phyloP scores from a whole-genome alignment of 1,284 basidiomycete genomes.

The Tremellales sp. region DNA sequence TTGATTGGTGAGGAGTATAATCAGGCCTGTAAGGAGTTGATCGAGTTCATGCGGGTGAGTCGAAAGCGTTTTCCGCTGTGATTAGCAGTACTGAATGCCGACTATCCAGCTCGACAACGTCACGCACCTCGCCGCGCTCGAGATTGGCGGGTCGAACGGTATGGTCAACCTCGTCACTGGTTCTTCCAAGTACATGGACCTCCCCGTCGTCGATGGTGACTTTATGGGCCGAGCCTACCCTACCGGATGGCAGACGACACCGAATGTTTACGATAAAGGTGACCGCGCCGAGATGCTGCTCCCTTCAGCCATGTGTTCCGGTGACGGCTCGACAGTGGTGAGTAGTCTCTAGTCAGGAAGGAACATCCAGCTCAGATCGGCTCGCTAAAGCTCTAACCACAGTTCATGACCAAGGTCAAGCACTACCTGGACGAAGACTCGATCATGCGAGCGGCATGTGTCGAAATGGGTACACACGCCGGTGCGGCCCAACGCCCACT shows the following conservation, averaged over 20 bases:
- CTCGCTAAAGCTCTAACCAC: not conserved
- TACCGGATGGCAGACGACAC: conserved; percentile 29
- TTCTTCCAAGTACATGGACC: conserved; percentile 27
- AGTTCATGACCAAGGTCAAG: conserved; percentile 30
- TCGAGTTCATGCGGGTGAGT: conserved; percentile 18
- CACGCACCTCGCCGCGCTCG: conserved; percentile 18
- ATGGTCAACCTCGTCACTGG: conserved; percentile 56
- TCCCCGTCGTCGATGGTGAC: conserved; percentile 53
- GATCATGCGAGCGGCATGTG: conserved; percentile 26
- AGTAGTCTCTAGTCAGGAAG: not conserved
- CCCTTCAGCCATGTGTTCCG: conserved; percentile 23
- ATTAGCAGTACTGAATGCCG: not conserved
- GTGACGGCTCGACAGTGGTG: conserved; percentile 13
- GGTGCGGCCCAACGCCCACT: conserved; percentile 22
- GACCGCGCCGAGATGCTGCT: conserved; percentile 23
- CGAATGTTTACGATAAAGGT: conserved; percentile 26
- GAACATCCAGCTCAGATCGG: not conserved
- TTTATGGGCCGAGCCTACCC: conserved; percentile 33
- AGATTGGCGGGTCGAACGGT: conserved; percentile 58
- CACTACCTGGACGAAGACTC: conserved; percentile 22
- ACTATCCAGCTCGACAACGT: conserved; percentile 13
- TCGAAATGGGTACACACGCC: conserved; percentile 37
- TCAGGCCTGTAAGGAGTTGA: conserved; percentile 15
- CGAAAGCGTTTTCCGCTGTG: not conserved
- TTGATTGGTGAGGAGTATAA: conserved; percentile 23